Evolutionary conservation across 2,329 filamentous ascomycete genomes (phyloP), one percentile per base, ranked within the genome.

Genomic region (Coniochaeta ligniaria): DNA sequence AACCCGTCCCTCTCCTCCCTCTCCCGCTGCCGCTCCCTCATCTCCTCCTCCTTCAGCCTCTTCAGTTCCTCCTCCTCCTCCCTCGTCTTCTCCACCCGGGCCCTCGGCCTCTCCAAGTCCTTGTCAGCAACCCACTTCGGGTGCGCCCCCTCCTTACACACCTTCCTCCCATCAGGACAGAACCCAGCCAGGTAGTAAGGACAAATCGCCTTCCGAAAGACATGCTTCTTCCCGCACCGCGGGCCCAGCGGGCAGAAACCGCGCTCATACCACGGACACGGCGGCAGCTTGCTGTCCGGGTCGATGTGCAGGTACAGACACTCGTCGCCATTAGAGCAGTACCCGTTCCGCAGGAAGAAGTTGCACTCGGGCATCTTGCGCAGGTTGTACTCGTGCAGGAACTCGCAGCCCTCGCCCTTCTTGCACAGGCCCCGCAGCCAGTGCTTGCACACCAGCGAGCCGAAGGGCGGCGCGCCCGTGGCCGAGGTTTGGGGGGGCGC

Each of bases 311-410:
- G 86, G 73, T 96, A 96, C 6, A 96, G 80, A 71, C 95, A 99
- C 76, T 99, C 95, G 74, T 98, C 94, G 66, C 94, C 95, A 76
- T 97, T 96, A 64, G 90, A 91, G 77, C 95, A 99, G 74, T 96
- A 97, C 60, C 92, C 92, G 71, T 95, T 96, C 63, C 92, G 85
- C 61, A 92, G 88, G 76, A 94, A 98, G 76, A 96, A 96, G 71
- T 96, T 96, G 78, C 95, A 99, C 78, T 98, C 95, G 64, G 95
- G 93, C 92, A 98, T 98, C 75, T 95, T 93, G 65, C 95, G 88
- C 67, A 99, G 84, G 77, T 99, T 98, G 80, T 97, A 99, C 77
- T 98, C 95, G 81, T 99, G 95, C 57, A 98, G 81, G 70, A 98
- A 99, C 79, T 99, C 95, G 86, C 95, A 99, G 67, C 87, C 86